These are phyloP conservation scores for Solanum sitiens DNA, from an alignment of 257 asterid species.

Conservation along the genomic window DNA sequence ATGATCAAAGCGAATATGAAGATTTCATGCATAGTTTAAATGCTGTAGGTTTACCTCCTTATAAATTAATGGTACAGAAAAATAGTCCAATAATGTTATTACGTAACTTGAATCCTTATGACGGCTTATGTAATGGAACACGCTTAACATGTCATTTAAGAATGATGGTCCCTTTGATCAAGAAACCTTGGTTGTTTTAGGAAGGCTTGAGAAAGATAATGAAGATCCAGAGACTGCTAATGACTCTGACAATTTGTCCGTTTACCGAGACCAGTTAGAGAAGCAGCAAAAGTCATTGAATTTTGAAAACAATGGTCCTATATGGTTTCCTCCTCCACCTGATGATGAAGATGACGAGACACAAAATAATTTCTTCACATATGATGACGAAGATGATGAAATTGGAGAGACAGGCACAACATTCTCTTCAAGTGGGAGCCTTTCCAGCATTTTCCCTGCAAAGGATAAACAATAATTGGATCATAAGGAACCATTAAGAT, in stretches of 20 bases:
- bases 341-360: conserved; percentile 41
- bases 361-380: conserved; percentile 51
- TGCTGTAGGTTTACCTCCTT: too few relatives aligned
- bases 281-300: conserved; percentile 36
- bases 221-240: conserved; percentile 28
- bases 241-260: conserved; percentile 17
- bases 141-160: neutral
- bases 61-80: too few relatives aligned
- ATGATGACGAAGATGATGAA: conserved; percentile 79
- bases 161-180: conserved; percentile 31
- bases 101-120: too few relatives aligned
- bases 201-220: conserved; percentile 40
- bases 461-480: conserved; percentile 38
- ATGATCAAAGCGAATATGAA: too few relatives aligned
- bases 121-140: too few relatives aligned
- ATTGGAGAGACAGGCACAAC: conserved; percentile 38
- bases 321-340: conserved; percentile 91
- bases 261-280: conserved; percentile 26
- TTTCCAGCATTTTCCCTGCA: conserved; percentile 19
- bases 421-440: conserved; percentile 26
- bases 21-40: too few relatives aligned
- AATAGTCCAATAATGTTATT: too few relatives aligned
- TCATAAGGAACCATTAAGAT: conserved; percentile 44
- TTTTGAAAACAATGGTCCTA: conserved; percentile 59
- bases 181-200: conserved; percentile 40